Conservation (phyloP, 306 rosid species). For the Rosa lucieae region DNA sequence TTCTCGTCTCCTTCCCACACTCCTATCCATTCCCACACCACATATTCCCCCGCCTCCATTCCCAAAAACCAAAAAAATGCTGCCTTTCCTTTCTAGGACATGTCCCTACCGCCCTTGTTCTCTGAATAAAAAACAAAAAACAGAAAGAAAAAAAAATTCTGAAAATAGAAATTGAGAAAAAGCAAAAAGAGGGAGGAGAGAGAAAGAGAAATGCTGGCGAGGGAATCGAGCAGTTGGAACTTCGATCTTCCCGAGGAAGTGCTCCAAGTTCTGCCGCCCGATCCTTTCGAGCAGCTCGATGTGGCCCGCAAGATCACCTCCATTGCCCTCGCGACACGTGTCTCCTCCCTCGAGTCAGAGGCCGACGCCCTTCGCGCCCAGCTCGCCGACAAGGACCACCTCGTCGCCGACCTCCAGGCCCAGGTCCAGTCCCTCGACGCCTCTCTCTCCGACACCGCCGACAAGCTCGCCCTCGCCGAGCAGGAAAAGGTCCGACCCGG, state of each 20-base stretch:
- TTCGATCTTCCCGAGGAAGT: slow-evolving; percentile 70
- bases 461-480: slow-evolving; percentile 51
- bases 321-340: slow-evolving; percentile 80
- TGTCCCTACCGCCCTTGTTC: neutral
- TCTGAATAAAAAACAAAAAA: neutral
- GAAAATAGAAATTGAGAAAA: neutral
- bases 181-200: no score
- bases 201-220: slow-evolving; percentile 32
- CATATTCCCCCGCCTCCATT: neutral
- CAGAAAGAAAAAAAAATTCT: neutral
- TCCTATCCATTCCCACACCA: neutral
- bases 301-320: slow-evolving; percentile 94
- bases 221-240: slow-evolving; percentile 52
- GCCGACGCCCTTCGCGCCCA: slow-evolving; percentile 42
- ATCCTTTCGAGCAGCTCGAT: slow-evolving; percentile 91
- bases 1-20: neutral
- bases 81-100: neutral
- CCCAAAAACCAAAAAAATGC: neutral
- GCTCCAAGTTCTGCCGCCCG: slow-evolving; percentile 61
- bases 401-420: slow-evolving; percentile 59
- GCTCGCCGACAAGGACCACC: slow-evolving; percentile 54
- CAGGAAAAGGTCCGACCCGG: slow-evolving; percentile 55
- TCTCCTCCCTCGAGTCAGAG: slow-evolving; percentile 61
- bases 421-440: slow-evolving; percentile 59
- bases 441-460: slow-evolving; percentile 53